Percentiles rank a stretch among this genome's conserved stretches.
These are phyloP conservation scores for Dactylellina sp. DNA, from an alignment of 2,329 filamentous ascomycete genomes.

Conservation along the genomic window DNA sequence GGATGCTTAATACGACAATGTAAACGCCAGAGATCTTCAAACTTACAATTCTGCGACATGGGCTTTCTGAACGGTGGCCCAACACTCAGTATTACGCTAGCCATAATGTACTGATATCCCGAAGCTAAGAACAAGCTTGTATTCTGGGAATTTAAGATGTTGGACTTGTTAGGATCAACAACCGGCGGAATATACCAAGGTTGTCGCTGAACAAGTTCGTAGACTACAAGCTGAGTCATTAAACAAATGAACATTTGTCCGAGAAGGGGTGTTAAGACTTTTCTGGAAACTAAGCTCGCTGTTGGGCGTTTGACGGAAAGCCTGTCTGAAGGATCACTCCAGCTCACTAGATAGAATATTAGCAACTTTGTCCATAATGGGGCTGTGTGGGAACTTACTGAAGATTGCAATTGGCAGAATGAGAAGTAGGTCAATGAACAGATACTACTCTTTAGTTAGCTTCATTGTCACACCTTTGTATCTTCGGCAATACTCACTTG, in stretches of 20 bases:
- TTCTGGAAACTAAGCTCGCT: constrained; percentile 89
- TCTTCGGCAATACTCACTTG: constrained; percentile 71
- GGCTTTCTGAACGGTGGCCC: constrained; percentile 88
- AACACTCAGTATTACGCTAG: constrained; percentile 89
- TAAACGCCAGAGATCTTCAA: constrained; percentile 1
- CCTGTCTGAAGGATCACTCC: constrained; percentile 83
- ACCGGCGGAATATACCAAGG: constrained; percentile 87
- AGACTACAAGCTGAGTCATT: constrained; percentile 78
- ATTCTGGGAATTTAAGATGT: constrained; percentile 92
- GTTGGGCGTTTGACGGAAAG: constrained; percentile 88
- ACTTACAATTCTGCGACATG: constrained; percentile 81
- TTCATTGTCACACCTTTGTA: constrained; percentile 3
- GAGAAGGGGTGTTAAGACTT: constrained; percentile 87
- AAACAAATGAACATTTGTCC: constrained; percentile 89
- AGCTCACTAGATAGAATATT: constrained; percentile 75
- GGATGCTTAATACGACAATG: constrained; percentile 58
- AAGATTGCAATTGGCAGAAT: constrained; percentile 97
- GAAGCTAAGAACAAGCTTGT: constrained; percentile 88
- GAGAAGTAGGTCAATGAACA: constrained; percentile 92
- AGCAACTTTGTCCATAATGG: constrained; percentile 35
- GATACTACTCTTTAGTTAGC: constrained; percentile 69
- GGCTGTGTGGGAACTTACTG: constrained; percentile 68
- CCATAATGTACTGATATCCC: constrained; percentile 94
- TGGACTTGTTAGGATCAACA: constrained; percentile 80
- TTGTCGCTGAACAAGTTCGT: constrained; percentile 79